Conservation (phyloP, 1,284 basidiomycete species). For the Sanghuangporus baumii region DNA sequence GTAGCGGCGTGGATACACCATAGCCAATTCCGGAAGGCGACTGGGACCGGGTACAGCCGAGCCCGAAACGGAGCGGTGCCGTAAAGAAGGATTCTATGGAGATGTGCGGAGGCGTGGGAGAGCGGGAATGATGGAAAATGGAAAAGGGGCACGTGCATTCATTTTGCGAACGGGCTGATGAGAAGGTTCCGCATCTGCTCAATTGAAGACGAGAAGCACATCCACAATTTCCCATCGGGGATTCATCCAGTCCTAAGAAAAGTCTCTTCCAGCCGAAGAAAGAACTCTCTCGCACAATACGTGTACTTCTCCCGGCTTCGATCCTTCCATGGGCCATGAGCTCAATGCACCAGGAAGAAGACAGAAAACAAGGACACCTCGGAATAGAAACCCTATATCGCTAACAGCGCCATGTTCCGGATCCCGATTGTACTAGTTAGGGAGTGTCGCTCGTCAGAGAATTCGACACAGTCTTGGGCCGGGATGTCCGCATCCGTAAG, state of each 20-base stretch:
- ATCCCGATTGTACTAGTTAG: neutral
- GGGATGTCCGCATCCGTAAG: slow-evolving; percentile 27
- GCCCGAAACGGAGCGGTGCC: neutral
- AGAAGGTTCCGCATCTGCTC: slow-evolving; percentile 1
- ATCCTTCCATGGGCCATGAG: neutral
- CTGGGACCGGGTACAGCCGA: neutral
- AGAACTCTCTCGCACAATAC: neutral
- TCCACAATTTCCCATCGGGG: neutral
- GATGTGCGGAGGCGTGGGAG: neutral
- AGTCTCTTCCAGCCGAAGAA: neutral
- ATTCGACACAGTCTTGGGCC: slow-evolving; percentile 22
- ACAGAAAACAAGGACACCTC: neutral
- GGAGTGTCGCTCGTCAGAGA: slow-evolving; percentile 8
- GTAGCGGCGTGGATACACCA: neutral
- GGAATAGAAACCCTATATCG: neutral
- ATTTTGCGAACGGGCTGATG: neutral
- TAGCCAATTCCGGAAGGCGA: neutral
- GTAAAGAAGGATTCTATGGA: neutral
- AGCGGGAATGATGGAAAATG: neutral
- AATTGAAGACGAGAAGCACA: neutral
- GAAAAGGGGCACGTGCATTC: neutral
- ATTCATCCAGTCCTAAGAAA: neutral
- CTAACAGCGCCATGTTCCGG: neutral
- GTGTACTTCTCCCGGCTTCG: neutral
- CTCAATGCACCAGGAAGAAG: neutral